Base-by-base conservation (phyloP, 2,329 filamentous ascomycete species). In the Calonectria crousiana region DNA sequence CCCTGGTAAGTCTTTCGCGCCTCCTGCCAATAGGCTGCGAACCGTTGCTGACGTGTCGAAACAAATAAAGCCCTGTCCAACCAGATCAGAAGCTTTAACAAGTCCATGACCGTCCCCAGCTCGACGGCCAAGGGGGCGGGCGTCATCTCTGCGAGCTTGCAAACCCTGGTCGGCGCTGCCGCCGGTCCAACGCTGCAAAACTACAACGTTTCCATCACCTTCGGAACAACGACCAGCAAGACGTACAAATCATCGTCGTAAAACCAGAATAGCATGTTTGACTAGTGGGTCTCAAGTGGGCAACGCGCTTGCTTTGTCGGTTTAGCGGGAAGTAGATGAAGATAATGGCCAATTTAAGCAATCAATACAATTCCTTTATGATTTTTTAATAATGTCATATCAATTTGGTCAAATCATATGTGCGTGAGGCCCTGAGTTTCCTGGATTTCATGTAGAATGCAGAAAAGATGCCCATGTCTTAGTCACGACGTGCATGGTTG, bases 131-230 rank as follows among this genome's bases (percentile, higher is more conserved):
- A 72, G 32, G 83, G 83, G 34, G 52, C 73, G 10, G 79, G 75
- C 36, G 52, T 81, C 44, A 70, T 84, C 60, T 75, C 77, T 11
- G 83, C 82, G 4, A 77, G 78, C 69, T 64, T 83, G 36, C 77
- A 78, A 18, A 82, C 79, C 38, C 71, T 84, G 16, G 81, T 80
- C 52, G 83, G 83, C 18, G 82, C 75, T 16, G 67, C 66, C 1
- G 66, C 68, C 10, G 34, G 18, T 41, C 76, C 83, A 4, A 76
- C 47, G 3, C 64, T 83, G 1, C 60, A 65, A 68, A 69, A 79
- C 67, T 84, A 79, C 74, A 80, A 80, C 23, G 78, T 80, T 2
- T 74, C 78, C 2, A 76, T 80, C 20, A 79, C 73, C 6, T 73
- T 80, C 23, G 77, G 78, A 3, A 68, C 78, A 56, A 47, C 76